Percentiles rank a stretch among this genome's conserved stretches.
These are phyloP conservation scores for Escovopsis sp. DNA, from an alignment of 2,329 filamentous ascomycete species.

Conservation along the genomic window DNA sequence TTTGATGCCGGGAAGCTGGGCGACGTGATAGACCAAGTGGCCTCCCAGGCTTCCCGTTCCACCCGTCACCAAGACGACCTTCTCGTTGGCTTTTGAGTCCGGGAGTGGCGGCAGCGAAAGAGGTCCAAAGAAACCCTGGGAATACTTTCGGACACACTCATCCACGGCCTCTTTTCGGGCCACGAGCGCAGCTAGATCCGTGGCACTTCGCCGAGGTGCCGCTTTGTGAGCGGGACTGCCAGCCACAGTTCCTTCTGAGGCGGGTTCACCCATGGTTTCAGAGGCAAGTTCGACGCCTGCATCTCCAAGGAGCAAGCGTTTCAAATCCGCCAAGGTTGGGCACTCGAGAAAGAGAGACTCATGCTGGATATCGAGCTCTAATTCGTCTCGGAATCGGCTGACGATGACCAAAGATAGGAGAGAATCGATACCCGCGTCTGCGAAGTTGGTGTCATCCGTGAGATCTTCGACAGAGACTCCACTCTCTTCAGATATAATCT, in stretches of 20 bases:
- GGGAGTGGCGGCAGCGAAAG: too few relatives aligned
- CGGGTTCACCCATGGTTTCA: background rate
- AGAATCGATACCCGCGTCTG: slow-evolving; percentile 43
- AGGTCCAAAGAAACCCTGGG: background rate
- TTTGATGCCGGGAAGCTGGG: slow-evolving; percentile 13
- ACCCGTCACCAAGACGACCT: slow-evolving; percentile 22
- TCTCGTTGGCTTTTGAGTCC: background rate
- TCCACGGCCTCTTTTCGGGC: slow-evolving; percentile 2
- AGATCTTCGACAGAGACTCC: slow-evolving; percentile 2
- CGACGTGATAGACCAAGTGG: slow-evolving; percentile 19
- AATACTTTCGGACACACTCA: background rate
- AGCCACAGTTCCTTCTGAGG: too few relatives aligned
- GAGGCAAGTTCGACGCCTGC: background rate
- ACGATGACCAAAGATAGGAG: slow-evolving; percentile 42
- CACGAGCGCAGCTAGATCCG: background rate
- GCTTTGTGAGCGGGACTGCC: background rate
- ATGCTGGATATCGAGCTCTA: slow-evolving; percentile 37
- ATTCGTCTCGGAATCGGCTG: slow-evolving; percentile 39
- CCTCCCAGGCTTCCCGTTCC: slow-evolving; percentile 24
- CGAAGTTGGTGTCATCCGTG: slow-evolving; percentile 32
- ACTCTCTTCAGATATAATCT: slow-evolving; percentile 4
- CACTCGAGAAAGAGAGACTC: slow-evolving; percentile 36
- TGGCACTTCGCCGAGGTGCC: background rate
- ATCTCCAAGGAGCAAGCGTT: slow-evolving; percentile 11
- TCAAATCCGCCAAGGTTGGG: slow-evolving; percentile 38